Conservation (phyloP, 345 rosid genomes). For the Eutrema japonicum region DNA sequence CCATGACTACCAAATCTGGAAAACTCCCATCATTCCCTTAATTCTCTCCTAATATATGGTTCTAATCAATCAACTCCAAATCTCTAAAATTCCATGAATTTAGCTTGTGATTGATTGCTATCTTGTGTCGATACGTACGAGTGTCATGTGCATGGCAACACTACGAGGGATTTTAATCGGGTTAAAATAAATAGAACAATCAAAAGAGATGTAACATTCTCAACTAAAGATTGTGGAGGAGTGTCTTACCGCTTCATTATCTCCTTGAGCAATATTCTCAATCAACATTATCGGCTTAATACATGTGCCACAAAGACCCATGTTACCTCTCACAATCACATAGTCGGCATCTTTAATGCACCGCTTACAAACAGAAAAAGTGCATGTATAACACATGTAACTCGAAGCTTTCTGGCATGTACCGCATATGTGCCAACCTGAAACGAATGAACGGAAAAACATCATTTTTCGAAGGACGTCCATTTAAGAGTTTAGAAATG, state of each 20-base stretch:
- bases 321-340: conserved; percentile 71
- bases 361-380: conserved; percentile 91
- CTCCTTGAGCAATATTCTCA: conserved; percentile 62
- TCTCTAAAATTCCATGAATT: conserved; percentile 5
- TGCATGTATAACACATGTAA: conserved; percentile 96
- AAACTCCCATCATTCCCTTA: not conserved
- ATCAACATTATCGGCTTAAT: conserved; percentile 86
- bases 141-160: conserved; percentile 31
- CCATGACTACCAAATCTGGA: conserved; percentile 23
- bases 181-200: conserved; percentile 4
- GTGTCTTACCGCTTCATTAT: conserved; percentile 64
- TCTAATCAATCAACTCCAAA: conserved; percentile 1
- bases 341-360: conserved; percentile 91
- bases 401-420: conserved; percentile 78
- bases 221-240: conserved; percentile 14
- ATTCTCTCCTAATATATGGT: not conserved
- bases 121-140: conserved; percentile 1
- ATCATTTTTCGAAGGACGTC: conserved; percentile 9
- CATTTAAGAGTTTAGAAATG: conserved; percentile 14
- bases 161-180: not conserved
- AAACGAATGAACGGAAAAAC: conserved; percentile 35
- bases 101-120: conserved; percentile 12
- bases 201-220: conserved; percentile 7
- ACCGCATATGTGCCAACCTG: conserved; percentile 98
- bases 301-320: conserved; percentile 94